Evolutionary conservation across 805 yeast species (phyloP), one percentile per base, ranked within the genome.

Genomic region (Lachancea fermentati): DNA sequence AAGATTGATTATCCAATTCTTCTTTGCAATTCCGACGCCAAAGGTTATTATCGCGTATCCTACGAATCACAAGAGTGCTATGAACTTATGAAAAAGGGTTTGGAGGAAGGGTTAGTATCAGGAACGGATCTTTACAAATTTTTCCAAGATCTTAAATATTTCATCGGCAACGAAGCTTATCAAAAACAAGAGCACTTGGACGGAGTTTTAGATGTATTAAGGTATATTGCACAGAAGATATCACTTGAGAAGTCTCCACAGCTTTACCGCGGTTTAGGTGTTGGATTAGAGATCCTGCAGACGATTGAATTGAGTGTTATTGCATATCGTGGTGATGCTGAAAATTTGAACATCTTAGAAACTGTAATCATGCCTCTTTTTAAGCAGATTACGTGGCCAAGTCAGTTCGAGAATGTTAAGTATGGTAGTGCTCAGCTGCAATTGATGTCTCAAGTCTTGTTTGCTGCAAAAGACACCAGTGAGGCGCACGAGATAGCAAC

Each of bases 41-140:
- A 67, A 16, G 79, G 77, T 1, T 65, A 75, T 45, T 73, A 69
- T 46, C 68, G 72, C 37, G 73, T 73, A 1, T 65, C 72, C 8
- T 81, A 80, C 48, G 64, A 60, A 17, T 47, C 60, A 25, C 11
- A 39, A 4, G 38, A 43, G 14, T 48, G 62, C 24, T 60, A 60
- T 36, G 53, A 58, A 2, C 49, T 46, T 15, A 46, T 70, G 4
- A 38, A 46, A 16, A 36, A 44, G 1, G 47, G 43, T 18, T 7
- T 57, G 4, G 42, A 51, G 18, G 15, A 48, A 5, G 54, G 55
- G 1, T 34, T 31, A 11, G 30, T 68, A 9, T 44, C 62, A 1
- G 46, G 43, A 3, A 13, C 46, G 5, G 68, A 66, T 38, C 16
- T 66, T 4, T 40, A 55, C 19, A 58, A 60, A 12, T 31, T 68